These are phyloP conservation scores for Fennellomyces sp. DNA, from an alignment of 371 early-diverging fungal genomes.

Conservation along the genomic window DNA sequence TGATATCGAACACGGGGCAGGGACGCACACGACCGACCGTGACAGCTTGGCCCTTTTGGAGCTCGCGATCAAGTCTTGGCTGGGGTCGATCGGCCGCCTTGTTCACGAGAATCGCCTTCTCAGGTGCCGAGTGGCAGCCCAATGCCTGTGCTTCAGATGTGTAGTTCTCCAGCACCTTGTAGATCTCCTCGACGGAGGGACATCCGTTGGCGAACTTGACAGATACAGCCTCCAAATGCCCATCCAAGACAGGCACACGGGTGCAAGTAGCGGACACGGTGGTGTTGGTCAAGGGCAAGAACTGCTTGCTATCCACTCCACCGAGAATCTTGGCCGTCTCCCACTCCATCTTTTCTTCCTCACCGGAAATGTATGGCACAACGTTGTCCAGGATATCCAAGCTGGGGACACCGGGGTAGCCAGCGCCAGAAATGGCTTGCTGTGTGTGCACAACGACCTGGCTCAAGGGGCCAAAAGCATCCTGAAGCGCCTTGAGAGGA, in stretches of 20 bases:
- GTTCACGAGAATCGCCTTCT: conserved; percentile 76
- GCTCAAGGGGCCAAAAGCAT: conserved; percentile 83
- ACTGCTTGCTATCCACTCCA: conserved; percentile 50
- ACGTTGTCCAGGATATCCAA: conserved; percentile 95
- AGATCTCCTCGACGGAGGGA: conserved; percentile 79
- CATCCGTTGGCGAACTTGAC: conserved; percentile 74
- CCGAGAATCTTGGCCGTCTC: conserved; percentile 95
- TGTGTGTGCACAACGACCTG: conserved; percentile 86
- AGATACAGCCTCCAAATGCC: conserved; percentile 89
- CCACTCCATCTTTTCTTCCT: conserved; percentile 96
- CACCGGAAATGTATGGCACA: conserved; percentile 94
- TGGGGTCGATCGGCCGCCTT: conserved; percentile 88
- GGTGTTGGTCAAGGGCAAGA: conserved; percentile 52
- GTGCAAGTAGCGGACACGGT: conserved; percentile 93
- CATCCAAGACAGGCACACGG: conserved; percentile 95
- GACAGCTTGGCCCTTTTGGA: conserved; percentile 85
- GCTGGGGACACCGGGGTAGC: conserved; percentile 94
- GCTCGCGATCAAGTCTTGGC: conserved; percentile 89
- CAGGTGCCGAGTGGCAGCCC: conserved; percentile 81
- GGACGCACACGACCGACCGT: conserved; percentile 88
- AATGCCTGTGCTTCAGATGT: conserved; percentile 76
- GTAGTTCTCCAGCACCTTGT: conserved; percentile 71
- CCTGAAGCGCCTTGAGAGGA: conserved; percentile 88
- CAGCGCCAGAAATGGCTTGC: conserved; percentile 97
- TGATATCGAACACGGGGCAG: conserved; percentile 87